These are phyloP conservation scores for Naganishia antarctica DNA, from an alignment of 768 basidiomycete genomes.

Conservation along the genomic window DNA sequence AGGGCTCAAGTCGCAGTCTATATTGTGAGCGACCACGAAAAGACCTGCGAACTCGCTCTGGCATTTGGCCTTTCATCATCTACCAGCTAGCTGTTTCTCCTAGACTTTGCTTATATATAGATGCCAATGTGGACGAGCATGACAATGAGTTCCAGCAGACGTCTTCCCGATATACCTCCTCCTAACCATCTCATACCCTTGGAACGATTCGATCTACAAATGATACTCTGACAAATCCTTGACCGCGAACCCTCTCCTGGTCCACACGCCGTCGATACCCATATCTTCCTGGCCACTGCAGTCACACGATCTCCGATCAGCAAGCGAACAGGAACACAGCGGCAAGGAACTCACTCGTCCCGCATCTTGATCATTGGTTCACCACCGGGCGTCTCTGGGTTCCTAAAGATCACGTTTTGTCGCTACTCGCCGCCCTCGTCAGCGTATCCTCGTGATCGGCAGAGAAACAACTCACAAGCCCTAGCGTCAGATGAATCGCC, in stretches of 20 bases:
- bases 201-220: not conserved
- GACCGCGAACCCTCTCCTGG: conserved; percentile 18
- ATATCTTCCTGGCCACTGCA: conserved; percentile 23
- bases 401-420: conserved; percentile 26
- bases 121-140: too few relatives aligned
- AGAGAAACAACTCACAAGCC: conserved; percentile 22
- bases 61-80: too few relatives aligned
- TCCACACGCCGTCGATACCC: conserved; percentile 24
- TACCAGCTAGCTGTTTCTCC: too few relatives aligned
- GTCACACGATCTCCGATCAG: conserved; percentile 9
- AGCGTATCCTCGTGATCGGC: not conserved
- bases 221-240: conserved; percentile 21
- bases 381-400: not conserved
- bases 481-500: conserved; percentile 25
- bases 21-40: too few relatives aligned
- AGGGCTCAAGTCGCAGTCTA: too few relatives aligned
- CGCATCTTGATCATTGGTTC: conserved; percentile 23
- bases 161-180: too few relatives aligned
- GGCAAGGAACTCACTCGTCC: conserved; percentile 22
- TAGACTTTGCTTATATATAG: too few relatives aligned
- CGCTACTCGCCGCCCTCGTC: not conserved
- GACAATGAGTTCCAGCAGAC: too few relatives aligned
- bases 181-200: not conserved
- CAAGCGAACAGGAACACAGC: not conserved
- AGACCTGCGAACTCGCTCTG: too few relatives aligned